phyloP scores from a whole-genome alignment of 2,329 filamentous ascomycete genomes.

The Rutstroemia sp. region DNA sequence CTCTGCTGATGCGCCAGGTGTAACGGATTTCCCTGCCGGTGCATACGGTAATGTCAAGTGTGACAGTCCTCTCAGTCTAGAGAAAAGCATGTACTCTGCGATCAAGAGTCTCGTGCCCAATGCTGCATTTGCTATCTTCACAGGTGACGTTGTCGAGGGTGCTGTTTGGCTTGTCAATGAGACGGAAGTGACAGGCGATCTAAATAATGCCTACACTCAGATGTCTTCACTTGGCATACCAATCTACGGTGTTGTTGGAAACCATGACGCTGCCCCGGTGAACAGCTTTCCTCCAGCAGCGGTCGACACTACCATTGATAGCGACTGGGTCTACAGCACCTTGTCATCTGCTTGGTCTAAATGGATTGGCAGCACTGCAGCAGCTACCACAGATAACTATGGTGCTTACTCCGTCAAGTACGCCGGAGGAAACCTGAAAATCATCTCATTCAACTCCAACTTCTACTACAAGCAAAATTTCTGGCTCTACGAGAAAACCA shows the following conservation, averaged over 20 bases:
- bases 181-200: conserved; percentile 26
- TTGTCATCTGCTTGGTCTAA: conserved; percentile 29
- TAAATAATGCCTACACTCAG: conserved; percentile 17
- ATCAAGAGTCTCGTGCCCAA: conserved; percentile 26
- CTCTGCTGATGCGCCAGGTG: conserved; percentile 30
- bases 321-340: conserved; percentile 28
- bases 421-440: conserved; percentile 25
- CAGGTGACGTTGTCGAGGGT: conserved; percentile 23
- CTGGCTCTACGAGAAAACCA: conserved; percentile 32
- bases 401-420: conserved; percentile 32
- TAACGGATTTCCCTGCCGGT: conserved; percentile 31
- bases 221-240: no score
- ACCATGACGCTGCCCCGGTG: no score
- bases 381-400: conserved; percentile 24
- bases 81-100: conserved; percentile 32
- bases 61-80: conserved; percentile 31
- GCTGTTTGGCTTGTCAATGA: not conserved
- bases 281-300: conserved; percentile 25
- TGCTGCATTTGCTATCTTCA: conserved; percentile 31
- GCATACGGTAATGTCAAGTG: conserved; percentile 32
- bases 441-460: conserved; percentile 37
- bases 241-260: no score
- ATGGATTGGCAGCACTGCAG: conserved; percentile 29
- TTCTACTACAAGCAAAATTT: conserved; percentile 37
- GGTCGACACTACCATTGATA: conserved; percentile 14